phyloP scores from a whole-genome alignment of 148 eudicot species.

The Euryodendron excelsum region DNA sequence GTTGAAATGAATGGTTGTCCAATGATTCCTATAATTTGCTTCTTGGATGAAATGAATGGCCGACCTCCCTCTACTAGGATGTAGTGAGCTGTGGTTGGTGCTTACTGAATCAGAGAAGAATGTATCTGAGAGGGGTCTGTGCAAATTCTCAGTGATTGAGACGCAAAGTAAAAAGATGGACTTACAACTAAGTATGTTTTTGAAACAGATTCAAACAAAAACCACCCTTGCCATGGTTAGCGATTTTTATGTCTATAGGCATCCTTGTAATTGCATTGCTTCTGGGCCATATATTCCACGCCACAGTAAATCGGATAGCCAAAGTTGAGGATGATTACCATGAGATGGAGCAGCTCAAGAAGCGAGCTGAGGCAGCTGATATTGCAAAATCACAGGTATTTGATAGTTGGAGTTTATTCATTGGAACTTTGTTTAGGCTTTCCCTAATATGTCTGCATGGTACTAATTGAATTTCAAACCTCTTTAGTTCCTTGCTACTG shows the following conservation, averaged over 20 bases:
- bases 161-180: neutral
- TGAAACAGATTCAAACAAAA: conserved; percentile 78
- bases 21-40: neutral
- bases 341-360: conserved; percentile 79
- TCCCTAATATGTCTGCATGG: neutral
- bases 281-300: conserved; percentile 67
- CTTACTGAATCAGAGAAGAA: neutral
- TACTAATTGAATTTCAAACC: conserved; percentile 18
- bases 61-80: neutral
- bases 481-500: conserved; percentile 94
- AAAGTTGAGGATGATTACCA: conserved; percentile 84
- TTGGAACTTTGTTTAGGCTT: neutral
- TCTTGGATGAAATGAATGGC: neutral
- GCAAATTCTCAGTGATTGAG: neutral
- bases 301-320: conserved; percentile 70
- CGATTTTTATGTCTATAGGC: conserved; percentile 52
- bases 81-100: neutral
- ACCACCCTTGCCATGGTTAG: conserved; percentile 77
- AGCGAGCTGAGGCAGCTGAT: conserved; percentile 93
- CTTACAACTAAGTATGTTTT: conserved; percentile 5
- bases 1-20: neutral
- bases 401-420: neutral
- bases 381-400: conserved; percentile 87
- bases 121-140: neutral
- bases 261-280: conserved; percentile 72